Base-by-base conservation (phyloP, 495 filamentous ascomycete species). In the Saxispiralis lemnorum region DNA sequence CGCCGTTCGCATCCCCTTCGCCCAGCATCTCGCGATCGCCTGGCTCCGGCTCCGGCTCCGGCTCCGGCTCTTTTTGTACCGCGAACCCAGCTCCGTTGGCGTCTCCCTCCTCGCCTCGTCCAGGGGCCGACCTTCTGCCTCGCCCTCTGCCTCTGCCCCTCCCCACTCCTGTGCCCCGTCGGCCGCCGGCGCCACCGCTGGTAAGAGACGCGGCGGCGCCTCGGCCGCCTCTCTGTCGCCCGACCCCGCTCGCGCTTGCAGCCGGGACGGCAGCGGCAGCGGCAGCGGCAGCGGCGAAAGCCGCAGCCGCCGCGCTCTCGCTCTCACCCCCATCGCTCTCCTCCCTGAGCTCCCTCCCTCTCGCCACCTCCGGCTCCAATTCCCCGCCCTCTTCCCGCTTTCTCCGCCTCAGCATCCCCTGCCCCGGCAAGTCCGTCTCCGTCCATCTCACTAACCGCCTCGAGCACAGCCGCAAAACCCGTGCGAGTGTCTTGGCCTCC, bases 361-460 rank as follows among this genome's bases (percentile, higher is more conserved):
- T 13, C 16, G 20, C 18, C 28, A 19, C 17, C 10, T 7, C n/a
- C 7, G 5, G 2, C 28, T 10, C 7, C 7, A 40, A 19, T 15
- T 43, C 20, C 18, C 31, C 15, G 4, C 20, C 6, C 45, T 35
- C 5, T 19, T 49, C 37, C 28, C 43, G 36, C 34, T 9, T 28
- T 28, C 24, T 28, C 24, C 50, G 37, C 32, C 46, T 24, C 1
- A 45, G 14, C 50, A 53, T 49, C 15, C n/a, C 45, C 14, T 36
- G 31, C 1, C 50, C 50, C 2, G 50, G 50, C 30, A 44, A 12
- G 20, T 32, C 18, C 17, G 10, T 42, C 2, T 49, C 52, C 18
- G 59, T 56, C 60, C 60, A 63, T 20, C 59, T 31, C 41, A 59
- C 57, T 43, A 63, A 31, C 24, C 57, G 14, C 30, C 59, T 45